Evolutionary conservation across 192 early-diverging fungal genomes (phyloP).

Genomic region (Nowakowskiella sp.): DNA sequence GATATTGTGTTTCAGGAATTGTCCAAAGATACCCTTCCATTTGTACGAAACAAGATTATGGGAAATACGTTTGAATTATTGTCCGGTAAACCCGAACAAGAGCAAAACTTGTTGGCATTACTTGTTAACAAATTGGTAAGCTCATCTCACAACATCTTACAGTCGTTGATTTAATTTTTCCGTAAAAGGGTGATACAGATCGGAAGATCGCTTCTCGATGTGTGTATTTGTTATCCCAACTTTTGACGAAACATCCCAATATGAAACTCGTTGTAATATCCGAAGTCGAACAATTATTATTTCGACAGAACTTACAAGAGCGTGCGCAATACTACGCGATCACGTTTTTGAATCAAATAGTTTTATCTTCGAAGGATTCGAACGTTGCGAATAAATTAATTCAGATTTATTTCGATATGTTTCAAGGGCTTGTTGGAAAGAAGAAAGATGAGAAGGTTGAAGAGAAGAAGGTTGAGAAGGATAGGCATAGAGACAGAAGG

Average conservation of each 20-base stretch:
- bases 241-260: slow-evolving; percentile 70
- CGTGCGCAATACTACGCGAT: slow-evolving; percentile 88
- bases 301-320: slow-evolving; percentile 58
- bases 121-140: slow-evolving; percentile 80
- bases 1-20: slow-evolving; percentile 42
- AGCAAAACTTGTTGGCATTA: slow-evolving; percentile 84
- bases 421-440: slow-evolving; percentile 66
- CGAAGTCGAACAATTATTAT: slow-evolving; percentile 80
- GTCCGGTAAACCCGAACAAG: slow-evolving; percentile 85
- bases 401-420: slow-evolving; percentile 85
- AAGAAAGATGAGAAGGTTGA: slow-evolving; percentile 29
- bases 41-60: slow-evolving; percentile 76
- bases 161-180: slow-evolving; percentile 2
- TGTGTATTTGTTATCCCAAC: slow-evolving; percentile 64
- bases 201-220: slow-evolving; percentile 80
- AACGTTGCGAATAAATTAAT: slow-evolving; percentile 79
- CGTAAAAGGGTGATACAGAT: slow-evolving; percentile 72
- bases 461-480: slow-evolving; percentile 43
- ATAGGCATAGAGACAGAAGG: slow-evolving; percentile 27
- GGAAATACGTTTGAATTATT: slow-evolving; percentile 70
- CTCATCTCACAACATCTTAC: slow-evolving; percentile 4
- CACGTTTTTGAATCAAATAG: slow-evolving; percentile 85
- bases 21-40: slow-evolving; percentile 75
- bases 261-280: slow-evolving; percentile 85
- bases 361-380: slow-evolving; percentile 54